Evolutionary conservation across 164 flowering plant species (phyloP).

Genomic region (Aristolochia fimbriata): DNA sequence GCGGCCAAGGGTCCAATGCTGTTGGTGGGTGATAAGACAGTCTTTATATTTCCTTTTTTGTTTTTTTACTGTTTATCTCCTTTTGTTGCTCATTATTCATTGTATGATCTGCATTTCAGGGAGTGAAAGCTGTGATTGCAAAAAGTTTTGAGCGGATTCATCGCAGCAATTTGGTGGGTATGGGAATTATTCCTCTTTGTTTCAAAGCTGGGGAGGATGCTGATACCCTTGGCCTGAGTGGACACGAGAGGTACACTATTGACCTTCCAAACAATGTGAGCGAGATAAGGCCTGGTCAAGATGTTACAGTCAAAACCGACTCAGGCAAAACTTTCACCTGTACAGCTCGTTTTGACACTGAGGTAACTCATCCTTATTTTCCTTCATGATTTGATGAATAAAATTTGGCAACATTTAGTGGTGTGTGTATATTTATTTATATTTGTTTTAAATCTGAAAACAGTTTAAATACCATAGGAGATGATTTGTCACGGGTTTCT

Average conservation of each 20-base stretch:
- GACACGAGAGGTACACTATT: slow-evolving; percentile 29
- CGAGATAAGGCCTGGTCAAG: slow-evolving; percentile 37
- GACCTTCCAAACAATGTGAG: slow-evolving; percentile 24
- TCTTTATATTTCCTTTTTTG: not conserved
- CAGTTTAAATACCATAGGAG: too few species aligned
- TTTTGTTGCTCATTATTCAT: not conserved
- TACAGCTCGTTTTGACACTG: slow-evolving; percentile 36
- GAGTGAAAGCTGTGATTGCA: slow-evolving; percentile 38
- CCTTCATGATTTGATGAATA: not conserved
- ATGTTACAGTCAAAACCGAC: slow-evolving; percentile 29
- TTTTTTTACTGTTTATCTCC: not conserved
- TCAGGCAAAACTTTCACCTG: slow-evolving; percentile 31
- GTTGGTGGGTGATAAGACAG: slow-evolving; percentile 25
- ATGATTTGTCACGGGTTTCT: too few species aligned
- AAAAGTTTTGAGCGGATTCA: slow-evolving; percentile 42
- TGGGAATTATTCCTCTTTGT: slow-evolving; percentile 38
- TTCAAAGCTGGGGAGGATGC: slow-evolving; percentile 42
- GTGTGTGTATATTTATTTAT: not conserved
- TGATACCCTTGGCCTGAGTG: slow-evolving; percentile 29
- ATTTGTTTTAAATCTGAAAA: too few species aligned
- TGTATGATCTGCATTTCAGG: slow-evolving; percentile 12
- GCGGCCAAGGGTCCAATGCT: slow-evolving; percentile 84
- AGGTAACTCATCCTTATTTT: slow-evolving; percentile 14
- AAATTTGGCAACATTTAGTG: too few species aligned
- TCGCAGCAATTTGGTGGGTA: slow-evolving; percentile 37